These are phyloP conservation scores for Aegilops longissima DNA, from an alignment of 176 grass and related monocot species.

Conservation along the genomic window DNA sequence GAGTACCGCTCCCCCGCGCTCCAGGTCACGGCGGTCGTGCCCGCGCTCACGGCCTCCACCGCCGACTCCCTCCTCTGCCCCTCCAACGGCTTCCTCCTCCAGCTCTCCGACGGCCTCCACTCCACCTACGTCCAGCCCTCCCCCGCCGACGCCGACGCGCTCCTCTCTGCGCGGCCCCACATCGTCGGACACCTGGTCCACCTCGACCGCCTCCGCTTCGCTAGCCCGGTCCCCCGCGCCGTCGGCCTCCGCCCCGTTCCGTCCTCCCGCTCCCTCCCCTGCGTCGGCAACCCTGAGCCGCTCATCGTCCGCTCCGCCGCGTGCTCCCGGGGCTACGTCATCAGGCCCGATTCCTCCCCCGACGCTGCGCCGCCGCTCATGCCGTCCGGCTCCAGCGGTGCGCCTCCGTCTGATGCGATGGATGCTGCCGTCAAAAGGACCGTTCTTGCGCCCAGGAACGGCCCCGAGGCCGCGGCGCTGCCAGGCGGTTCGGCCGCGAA, in stretches of 20 bases:
- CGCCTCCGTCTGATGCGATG: background rate
- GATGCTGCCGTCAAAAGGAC: conserved; percentile 21
- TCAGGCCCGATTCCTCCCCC: conserved; percentile 55
- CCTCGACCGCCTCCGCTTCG: conserved; percentile 75
- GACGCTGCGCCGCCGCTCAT: conserved; percentile 65
- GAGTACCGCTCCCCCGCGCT: conserved; percentile 82
- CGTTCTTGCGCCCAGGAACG: conserved; percentile 53
- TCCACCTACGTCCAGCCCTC: conserved; percentile 83
- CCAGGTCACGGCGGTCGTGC: conserved; percentile 79
- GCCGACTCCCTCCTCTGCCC: conserved; percentile 81
- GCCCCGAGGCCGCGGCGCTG: conserved; percentile 13
- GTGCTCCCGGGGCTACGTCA: conserved; percentile 51
- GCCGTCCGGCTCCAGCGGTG: conserved; percentile 37
- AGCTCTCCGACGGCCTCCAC: conserved; percentile 79
- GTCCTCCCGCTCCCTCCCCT: conserved; percentile 47
- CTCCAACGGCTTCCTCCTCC: conserved; percentile 76
- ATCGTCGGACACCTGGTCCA: conserved; percentile 87
- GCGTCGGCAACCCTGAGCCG: conserved; percentile 46
- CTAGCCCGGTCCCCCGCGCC: conserved; percentile 68
- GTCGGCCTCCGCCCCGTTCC: conserved; percentile 68
- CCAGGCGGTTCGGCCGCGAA: background rate
- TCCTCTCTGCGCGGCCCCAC: conserved; percentile 60
- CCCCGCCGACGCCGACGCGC: conserved; percentile 57
- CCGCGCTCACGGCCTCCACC: conserved; percentile 75
- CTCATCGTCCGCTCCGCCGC: conserved; percentile 56